Evolutionary conservation across 768 basidiomycete genomes (phyloP).

Genomic region (Termitomyces sp.): DNA sequence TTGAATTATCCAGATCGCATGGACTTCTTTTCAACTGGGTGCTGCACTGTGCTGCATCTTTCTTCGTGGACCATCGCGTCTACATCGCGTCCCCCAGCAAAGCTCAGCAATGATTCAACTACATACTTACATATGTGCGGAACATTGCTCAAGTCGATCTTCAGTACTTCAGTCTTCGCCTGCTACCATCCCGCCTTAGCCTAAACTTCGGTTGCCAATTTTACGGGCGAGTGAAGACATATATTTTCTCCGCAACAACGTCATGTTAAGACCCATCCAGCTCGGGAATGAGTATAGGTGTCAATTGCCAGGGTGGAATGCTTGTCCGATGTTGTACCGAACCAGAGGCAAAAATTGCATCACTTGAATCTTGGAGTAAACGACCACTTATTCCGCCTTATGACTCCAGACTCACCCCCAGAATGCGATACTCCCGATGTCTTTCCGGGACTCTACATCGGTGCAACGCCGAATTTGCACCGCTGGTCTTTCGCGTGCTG

Average conservation of each 20-base stretch:
- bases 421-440: conserved; percentile 19
- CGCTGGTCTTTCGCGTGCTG: conserved; percentile 1
- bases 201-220: background rate
- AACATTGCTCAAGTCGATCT: no score
- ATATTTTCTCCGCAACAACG: background rate
- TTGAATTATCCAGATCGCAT: background rate
- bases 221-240: background rate
- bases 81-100: no score
- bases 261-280: background rate
- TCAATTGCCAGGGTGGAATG: background rate
- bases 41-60: no score
- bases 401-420: conserved; percentile 16
- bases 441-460: conserved; percentile 24
- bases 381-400: conserved; percentile 26
- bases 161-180: background rate
- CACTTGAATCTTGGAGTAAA: conserved; percentile 6
- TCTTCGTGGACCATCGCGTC: no score
- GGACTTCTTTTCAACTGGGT: background rate
- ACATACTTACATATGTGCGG: no score
- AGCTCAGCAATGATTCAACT: no score
- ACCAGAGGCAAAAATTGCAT: conserved; percentile 10
- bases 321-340: conserved; percentile 21
- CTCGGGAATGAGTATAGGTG: background rate
- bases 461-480: conserved; percentile 34
- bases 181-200: background rate